phyloP scores from a whole-genome alignment of 148 eudicot species.

The Camellia sinensis region DNA sequence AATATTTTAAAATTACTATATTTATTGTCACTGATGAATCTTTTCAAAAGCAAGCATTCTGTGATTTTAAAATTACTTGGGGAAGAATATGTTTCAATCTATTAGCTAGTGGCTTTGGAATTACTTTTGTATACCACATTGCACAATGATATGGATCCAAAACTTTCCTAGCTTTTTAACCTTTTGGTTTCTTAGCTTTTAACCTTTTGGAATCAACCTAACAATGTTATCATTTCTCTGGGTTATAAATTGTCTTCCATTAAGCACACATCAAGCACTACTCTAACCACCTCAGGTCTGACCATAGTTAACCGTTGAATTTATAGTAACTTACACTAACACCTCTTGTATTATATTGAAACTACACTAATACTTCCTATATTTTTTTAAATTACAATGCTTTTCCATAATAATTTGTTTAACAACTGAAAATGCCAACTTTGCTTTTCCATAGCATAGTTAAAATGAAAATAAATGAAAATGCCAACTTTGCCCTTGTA shows the following conservation, averaged over 20 bases:
- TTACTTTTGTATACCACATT: not conserved
- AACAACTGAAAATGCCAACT: not conserved
- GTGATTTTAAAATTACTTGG: not conserved
- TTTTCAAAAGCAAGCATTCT: not conserved
- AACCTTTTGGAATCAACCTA: not conserved
- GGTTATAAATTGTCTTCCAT: not conserved
- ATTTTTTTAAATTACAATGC: no score
- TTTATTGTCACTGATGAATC: no score
- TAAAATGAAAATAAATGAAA: not conserved
- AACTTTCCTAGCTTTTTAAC: not conserved
- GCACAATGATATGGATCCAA: not conserved
- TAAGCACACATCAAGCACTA: not conserved
- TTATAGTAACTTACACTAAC: no score
- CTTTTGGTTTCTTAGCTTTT: not conserved
- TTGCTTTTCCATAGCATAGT: not conserved
- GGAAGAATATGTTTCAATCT: not conserved
- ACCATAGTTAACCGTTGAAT: no score
- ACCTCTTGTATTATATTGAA: no score
- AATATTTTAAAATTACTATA: no score
- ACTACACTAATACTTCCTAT: no score
- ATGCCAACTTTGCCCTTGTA: not conserved
- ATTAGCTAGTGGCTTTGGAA: not conserved
- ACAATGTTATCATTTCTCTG: not conserved
- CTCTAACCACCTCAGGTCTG: not conserved
- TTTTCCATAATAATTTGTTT: not conserved